Evolutionary conservation across 2,329 filamentous ascomycete genomes (phyloP).

Genomic region (Phaeoacremonium minimum): DNA sequence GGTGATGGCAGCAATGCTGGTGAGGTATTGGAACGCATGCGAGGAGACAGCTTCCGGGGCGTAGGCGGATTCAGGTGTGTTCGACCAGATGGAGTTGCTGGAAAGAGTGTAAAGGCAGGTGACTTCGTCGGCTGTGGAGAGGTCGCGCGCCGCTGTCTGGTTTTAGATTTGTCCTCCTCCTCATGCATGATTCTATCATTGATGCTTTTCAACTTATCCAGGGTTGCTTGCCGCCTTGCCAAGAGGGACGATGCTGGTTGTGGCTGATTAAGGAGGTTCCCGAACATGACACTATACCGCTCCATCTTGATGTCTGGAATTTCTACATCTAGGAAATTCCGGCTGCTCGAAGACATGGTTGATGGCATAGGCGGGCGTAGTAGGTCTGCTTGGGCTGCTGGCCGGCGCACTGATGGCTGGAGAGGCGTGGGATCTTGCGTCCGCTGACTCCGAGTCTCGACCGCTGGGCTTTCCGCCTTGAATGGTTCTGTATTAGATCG

Average conservation of each 20-base stretch:
- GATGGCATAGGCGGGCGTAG: background rate
- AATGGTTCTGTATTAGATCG: conserved; percentile 36
- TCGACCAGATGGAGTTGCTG: conserved; percentile 22
- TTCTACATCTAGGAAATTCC: conserved; percentile 65
- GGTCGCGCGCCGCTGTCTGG: conserved; percentile 37
- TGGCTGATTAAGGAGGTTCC: conserved; percentile 56
- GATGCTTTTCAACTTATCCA: conserved; percentile 53
- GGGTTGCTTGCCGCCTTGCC: conserved; percentile 53
- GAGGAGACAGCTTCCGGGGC: conserved; percentile 29
- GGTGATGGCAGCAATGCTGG: conserved; percentile 45
- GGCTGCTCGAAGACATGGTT: conserved; percentile 9
- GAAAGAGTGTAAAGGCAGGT: conserved; percentile 41
- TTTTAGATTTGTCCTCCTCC: conserved; percentile 22
- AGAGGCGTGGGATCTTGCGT: conserved; percentile 8
- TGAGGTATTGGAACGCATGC: conserved; percentile 49
- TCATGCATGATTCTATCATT: conserved; percentile 37
- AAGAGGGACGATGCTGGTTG: conserved; percentile 37
- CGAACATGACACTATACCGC: conserved; percentile 92
- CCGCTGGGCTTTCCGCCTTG: background rate
- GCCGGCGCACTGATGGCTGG: conserved; percentile 10
- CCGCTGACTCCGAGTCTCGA: background rate
- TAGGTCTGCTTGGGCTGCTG: conserved; percentile 2
- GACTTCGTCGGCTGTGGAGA: conserved; percentile 43
- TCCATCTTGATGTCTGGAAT: conserved; percentile 81
- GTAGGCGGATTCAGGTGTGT: conserved; percentile 7